A percentile compares a stretch with the other conserved stretches of the same genome.
Conservation (phyloP, 352 stramenopile species). For the Phytopythium helicoides region DNA sequence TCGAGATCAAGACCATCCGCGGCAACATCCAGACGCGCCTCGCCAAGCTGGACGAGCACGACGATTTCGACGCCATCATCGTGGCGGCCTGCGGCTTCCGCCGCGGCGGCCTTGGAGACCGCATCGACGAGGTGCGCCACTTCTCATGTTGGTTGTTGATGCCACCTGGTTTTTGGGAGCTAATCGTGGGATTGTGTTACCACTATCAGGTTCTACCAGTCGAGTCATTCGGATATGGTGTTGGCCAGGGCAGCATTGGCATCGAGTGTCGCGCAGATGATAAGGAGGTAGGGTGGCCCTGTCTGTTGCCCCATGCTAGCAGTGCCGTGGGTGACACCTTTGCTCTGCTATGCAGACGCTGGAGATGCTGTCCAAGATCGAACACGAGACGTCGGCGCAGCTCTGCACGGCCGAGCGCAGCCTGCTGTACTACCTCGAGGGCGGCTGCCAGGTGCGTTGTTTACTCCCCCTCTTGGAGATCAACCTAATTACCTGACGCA, state of each 20-base stretch:
- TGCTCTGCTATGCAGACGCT: constrained; percentile 37
- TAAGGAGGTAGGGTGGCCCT: constrained; percentile 46
- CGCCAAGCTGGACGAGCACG: constrained; percentile 79
- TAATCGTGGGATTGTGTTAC: no score
- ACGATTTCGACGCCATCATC: constrained; percentile 87
- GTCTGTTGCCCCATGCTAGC: constrained; percentile 1
- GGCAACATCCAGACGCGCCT: constrained; percentile 89
- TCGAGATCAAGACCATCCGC: constrained; percentile 82
- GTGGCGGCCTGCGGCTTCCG: constrained; percentile 83
- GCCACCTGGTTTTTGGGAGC: no score
- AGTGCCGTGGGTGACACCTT: constrained; percentile 4
- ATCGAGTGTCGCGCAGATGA: constrained; percentile 80
- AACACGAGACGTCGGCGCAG: constrained; percentile 73
- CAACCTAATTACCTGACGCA: not conserved
- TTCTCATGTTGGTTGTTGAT: no score
- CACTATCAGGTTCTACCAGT: constrained; percentile 59
- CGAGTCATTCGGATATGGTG: constrained; percentile 76
- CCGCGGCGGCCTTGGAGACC: constrained; percentile 61
- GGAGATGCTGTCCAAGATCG: constrained; percentile 74
- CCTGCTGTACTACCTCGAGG: constrained; percentile 78
- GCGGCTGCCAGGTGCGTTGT: constrained; percentile 73
- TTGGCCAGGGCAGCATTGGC: constrained; percentile 85
- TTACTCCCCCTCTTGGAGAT: not conserved
- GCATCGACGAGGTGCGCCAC: constrained; percentile 57
- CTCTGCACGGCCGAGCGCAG: constrained; percentile 81